Conservation (phyloP, 108 stramenopile genomes). For the Cylindrotheca fusiformis region DNA sequence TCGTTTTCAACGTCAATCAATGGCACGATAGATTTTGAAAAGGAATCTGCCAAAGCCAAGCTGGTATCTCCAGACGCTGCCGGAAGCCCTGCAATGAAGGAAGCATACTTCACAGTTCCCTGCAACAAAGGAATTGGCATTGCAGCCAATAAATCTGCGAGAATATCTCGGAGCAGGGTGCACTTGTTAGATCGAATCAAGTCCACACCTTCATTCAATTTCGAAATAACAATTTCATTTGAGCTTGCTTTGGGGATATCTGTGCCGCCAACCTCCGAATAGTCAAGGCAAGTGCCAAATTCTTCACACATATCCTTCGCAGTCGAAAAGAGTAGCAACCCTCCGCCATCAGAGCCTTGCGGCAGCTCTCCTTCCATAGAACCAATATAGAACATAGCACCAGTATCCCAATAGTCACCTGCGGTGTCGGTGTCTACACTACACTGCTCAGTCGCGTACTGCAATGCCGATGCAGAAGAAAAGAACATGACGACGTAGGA, state of each 20-base stretch:
- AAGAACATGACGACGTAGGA: conserved; percentile 40
- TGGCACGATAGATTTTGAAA: conserved; percentile 36
- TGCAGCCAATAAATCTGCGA: conserved; percentile 21
- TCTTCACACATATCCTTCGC: conserved; percentile 43
- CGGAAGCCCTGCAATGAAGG: conserved; percentile 17
- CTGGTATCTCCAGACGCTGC: conserved; percentile 18
- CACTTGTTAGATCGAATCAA: conserved; percentile 26
- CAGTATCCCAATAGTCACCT: conserved; percentile 38
- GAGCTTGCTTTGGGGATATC: conserved; percentile 9
- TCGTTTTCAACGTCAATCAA: conserved; percentile 15
- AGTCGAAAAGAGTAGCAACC: conserved; percentile 27
- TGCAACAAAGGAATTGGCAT: conserved; percentile 46
- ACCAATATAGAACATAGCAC: conserved; percentile 49
- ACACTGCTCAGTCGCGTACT: conserved; percentile 27
- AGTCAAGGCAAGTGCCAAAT: conserved; percentile 36
- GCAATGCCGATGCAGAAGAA: conserved; percentile 14
- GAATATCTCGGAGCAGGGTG: conserved; percentile 8
- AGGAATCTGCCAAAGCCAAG: conserved; percentile 32
- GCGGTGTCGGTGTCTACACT: conserved; percentile 8
- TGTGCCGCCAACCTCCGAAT: neutral
- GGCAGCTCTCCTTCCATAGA: conserved; percentile 44
- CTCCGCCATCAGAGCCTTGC: conserved; percentile 27
- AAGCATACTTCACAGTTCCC: conserved; percentile 42
- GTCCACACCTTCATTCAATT: conserved; percentile 13
- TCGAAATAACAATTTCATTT: conserved; percentile 26